Evolutionary conservation across 2,329 filamentous ascomycete species (phyloP).

Genomic region (Sporothrix euskadiensis): DNA sequence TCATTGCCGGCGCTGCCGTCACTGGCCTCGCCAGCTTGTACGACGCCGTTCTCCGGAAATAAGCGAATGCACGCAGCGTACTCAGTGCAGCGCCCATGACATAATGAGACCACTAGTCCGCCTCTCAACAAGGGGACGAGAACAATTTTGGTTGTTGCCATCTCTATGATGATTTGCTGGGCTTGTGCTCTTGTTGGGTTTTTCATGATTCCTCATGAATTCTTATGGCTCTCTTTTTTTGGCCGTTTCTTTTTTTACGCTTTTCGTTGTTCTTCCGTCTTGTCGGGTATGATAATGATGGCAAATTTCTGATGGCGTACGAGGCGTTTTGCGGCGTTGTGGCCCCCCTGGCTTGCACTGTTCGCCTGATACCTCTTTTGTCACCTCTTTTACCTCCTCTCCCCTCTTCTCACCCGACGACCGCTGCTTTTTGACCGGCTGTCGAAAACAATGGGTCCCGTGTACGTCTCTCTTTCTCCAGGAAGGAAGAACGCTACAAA

Average conservation of each 20-base stretch:
- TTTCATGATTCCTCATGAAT: not conserved
- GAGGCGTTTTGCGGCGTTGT: slow-evolving; percentile 31
- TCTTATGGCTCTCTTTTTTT: not conserved
- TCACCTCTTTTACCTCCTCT: not conserved
- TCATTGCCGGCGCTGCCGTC: slow-evolving; percentile 68
- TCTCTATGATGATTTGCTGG: slow-evolving; percentile 9
- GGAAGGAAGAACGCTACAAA: not conserved
- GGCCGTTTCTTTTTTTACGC: not conserved
- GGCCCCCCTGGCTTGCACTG: slow-evolving; percentile 27
- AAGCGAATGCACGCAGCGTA: slow-evolving; percentile 33
- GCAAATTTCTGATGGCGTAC: slow-evolving; percentile 27
- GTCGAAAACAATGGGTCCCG: not conserved
- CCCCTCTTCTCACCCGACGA: not conserved
- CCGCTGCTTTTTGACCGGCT: not conserved
- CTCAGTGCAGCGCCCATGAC: not conserved
- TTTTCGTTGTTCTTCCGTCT: slow-evolving; percentile 9
- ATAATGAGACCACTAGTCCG: not conserved
- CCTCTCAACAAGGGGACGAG: slow-evolving; percentile 1
- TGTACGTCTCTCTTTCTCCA: not conserved
- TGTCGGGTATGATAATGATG: slow-evolving; percentile 17
- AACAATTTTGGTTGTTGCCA: slow-evolving; percentile 5
- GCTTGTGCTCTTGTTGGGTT: not conserved
- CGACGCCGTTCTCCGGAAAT: slow-evolving; percentile 74
- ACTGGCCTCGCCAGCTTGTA: slow-evolving; percentile 71
- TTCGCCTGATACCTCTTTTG: slow-evolving; percentile 26